phyloP scores from a whole-genome alignment of 2,329 filamentous ascomycete species.

The Pseudopithomyces chartarum region DNA sequence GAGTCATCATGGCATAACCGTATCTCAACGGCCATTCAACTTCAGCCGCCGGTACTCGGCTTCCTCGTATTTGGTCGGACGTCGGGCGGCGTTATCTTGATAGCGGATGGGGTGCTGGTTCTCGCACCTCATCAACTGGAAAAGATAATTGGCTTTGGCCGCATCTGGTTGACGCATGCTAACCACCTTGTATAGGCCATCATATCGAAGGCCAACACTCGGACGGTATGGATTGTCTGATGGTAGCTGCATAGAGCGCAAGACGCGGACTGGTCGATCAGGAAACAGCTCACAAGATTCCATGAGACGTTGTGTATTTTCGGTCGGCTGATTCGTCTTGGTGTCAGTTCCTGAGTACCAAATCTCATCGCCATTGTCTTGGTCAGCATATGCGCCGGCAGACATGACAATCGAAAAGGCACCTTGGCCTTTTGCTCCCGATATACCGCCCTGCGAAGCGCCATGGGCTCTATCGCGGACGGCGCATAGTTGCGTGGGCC shows the following conservation, averaged over 20 bases:
- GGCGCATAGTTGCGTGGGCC: slow-evolving; percentile 57
- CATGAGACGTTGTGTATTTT: slow-evolving; percentile 51
- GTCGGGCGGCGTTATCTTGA: slow-evolving; percentile 46
- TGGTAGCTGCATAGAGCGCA: slow-evolving; percentile 53
- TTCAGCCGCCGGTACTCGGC: slow-evolving; percentile 31
- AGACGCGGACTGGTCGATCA: slow-evolving; percentile 54
- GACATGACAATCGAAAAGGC: slow-evolving; percentile 63
- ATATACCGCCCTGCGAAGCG: slow-evolving; percentile 53
- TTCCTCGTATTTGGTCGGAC: slow-evolving; percentile 47
- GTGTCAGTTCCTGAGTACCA: slow-evolving; percentile 59
- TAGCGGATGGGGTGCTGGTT: slow-evolving; percentile 56
- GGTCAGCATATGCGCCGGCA: slow-evolving; percentile 53
- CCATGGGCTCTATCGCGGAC: slow-evolving; percentile 62
- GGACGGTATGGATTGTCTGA: slow-evolving; percentile 51
- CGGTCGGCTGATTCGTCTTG: slow-evolving; percentile 35
- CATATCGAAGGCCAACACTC: slow-evolving; percentile 58
- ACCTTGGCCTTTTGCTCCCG: slow-evolving; percentile 51
- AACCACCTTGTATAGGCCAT: slow-evolving; percentile 60
- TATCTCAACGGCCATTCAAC: slow-evolving; percentile 12
- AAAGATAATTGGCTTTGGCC: slow-evolving; percentile 52
- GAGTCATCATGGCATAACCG: too few species aligned
- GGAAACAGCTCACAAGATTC: slow-evolving; percentile 38
- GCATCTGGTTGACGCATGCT: slow-evolving; percentile 46
- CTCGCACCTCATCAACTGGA: slow-evolving; percentile 51
- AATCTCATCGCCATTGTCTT: slow-evolving; percentile 56